These are phyloP conservation scores for Dactylellina parvicollis DNA, from an alignment of 2,329 filamentous ascomycete genomes.

Conservation along the genomic window DNA sequence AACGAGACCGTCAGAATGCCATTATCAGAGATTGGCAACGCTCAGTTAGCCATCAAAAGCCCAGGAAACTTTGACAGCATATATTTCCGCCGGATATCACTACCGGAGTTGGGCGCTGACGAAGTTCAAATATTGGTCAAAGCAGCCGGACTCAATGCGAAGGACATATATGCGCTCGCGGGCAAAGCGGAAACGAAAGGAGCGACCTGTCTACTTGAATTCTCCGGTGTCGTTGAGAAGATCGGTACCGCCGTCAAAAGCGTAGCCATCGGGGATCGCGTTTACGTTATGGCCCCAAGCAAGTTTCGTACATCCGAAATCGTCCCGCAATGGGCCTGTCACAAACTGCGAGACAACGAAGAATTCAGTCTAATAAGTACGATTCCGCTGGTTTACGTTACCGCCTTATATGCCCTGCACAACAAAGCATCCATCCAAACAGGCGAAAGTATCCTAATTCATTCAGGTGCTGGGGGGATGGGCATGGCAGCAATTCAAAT, in stretches of 20 bases:
- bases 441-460: slow-evolving; percentile 9
- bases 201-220: slow-evolving; percentile 58
- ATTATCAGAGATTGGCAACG: slow-evolving; percentile 21
- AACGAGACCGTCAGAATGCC: slow-evolving; percentile 22
- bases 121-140: slow-evolving; percentile 59
- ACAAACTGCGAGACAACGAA: slow-evolving; percentile 63
- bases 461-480: slow-evolving; percentile 6
- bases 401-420: background rate
- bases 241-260: slow-evolving; percentile 51
- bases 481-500: slow-evolving; percentile 7
- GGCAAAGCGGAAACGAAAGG: slow-evolving; percentile 57
- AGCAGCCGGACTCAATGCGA: slow-evolving; percentile 57
- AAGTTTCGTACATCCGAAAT: slow-evolving; percentile 55
- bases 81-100: slow-evolving; percentile 54
- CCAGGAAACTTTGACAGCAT: slow-evolving; percentile 58
- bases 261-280: slow-evolving; percentile 58
- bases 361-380: background rate
- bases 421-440: background rate
- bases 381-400: background rate
- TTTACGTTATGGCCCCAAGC: slow-evolving; percentile 56
- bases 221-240: slow-evolving; percentile 57
- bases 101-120: slow-evolving; percentile 50
- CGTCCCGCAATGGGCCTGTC: slow-evolving; percentile 57
- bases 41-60: slow-evolving; percentile 57
- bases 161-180: slow-evolving; percentile 58